These are phyloP conservation scores for Xylaria sp. DNA, from an alignment of 2,329 filamentous ascomycete genomes.

Conservation along the genomic window DNA sequence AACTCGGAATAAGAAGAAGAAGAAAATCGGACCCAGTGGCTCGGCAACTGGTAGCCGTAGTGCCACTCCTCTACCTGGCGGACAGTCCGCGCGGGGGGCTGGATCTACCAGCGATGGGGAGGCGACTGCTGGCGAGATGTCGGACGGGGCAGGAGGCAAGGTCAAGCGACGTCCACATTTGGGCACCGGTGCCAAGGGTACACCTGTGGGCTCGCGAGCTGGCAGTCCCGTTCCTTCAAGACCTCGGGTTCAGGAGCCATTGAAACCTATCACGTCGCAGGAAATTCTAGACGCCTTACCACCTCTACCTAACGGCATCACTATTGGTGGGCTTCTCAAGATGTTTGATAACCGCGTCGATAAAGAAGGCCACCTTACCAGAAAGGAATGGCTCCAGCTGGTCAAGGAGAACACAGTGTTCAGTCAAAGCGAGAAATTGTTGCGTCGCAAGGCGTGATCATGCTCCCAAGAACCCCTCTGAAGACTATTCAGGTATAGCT, in stretches of 20 bases:
- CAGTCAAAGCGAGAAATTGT: conserved; percentile 65
- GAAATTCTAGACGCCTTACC: conserved; percentile 68
- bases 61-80: conserved; percentile 64
- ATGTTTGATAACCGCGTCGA: conserved; percentile 66
- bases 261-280: conserved; percentile 57
- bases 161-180: conserved; percentile 61
- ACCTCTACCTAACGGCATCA: conserved; percentile 61
- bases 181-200: conserved; percentile 58
- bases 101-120: conserved; percentile 79
- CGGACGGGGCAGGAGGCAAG: conserved; percentile 63
- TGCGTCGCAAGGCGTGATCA: conserved; percentile 55
- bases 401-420: conserved; percentile 67
- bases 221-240: conserved; percentile 65
- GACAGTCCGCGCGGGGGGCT: conserved; percentile 59
- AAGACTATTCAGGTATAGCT: not conserved
- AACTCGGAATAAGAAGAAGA: conserved; percentile 80
- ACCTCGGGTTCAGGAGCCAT: conserved; percentile 38
- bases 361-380: conserved; percentile 62
- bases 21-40: conserved; percentile 51
- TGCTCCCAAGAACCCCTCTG: not conserved
- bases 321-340: conserved; percentile 64
- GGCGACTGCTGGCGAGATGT: conserved; percentile 75
- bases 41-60: conserved; percentile 64
- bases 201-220: conserved; percentile 69
- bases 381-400: conserved; percentile 67